Conservation (phyloP, 2,329 filamentous ascomycete genomes). For the Claviceps sp. region DNA sequence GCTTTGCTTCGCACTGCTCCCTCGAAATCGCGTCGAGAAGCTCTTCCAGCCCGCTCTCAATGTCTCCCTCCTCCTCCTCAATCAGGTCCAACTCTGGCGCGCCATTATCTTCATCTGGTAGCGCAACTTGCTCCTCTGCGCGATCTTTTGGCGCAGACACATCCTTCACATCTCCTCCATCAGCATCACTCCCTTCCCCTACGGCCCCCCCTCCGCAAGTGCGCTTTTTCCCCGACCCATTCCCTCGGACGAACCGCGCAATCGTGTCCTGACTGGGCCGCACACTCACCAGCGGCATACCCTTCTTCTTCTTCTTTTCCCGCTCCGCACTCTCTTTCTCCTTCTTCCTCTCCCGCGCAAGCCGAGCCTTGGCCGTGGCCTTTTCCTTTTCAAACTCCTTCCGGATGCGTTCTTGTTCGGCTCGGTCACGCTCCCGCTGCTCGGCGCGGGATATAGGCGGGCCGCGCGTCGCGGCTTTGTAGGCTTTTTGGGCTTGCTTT, state of each 20-base stretch:
- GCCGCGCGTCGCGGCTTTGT: slow-evolving; percentile 20
- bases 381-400: slow-evolving; percentile 38
- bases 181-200: neutral
- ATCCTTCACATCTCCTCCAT: neutral
- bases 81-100: slow-evolving; percentile 8
- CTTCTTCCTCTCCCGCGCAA: slow-evolving; percentile 40
- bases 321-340: slow-evolving; percentile 36
- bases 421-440: slow-evolving; percentile 24
- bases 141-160: neutral
- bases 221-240: slow-evolving; percentile 19
- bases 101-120: neutral
- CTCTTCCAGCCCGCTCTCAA: slow-evolving; percentile 10
- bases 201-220: neutral
- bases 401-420: slow-evolving; percentile 41
- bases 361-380: slow-evolving; percentile 32
- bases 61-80: slow-evolving; percentile 11
- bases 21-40: slow-evolving; percentile 7
- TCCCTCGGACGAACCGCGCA: slow-evolving; percentile 33
- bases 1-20: slow-evolving; percentile 5
- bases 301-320: slow-evolving; percentile 36
- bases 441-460: slow-evolving; percentile 28
- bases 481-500: slow-evolving; percentile 26
- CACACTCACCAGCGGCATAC: slow-evolving; percentile 39
- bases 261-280: slow-evolving; percentile 46
- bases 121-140: neutral